Base-by-base conservation (phyloP, 345 rosid species). In the Ricinus communis region DNA sequence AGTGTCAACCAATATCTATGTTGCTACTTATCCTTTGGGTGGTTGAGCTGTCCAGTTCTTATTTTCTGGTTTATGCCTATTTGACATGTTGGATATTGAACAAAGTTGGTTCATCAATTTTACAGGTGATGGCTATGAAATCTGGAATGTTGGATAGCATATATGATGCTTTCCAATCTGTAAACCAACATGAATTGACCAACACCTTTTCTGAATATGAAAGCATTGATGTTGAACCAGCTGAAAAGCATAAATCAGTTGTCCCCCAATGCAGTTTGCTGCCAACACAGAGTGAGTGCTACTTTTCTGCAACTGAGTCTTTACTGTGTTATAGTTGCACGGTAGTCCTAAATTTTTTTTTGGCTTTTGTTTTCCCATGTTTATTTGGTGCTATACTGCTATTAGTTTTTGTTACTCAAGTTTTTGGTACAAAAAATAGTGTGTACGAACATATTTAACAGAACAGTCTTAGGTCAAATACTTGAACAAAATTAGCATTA, bases 111-210 rank as follows among this genome's bases (percentile, higher is more conserved):
- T 18, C 27, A 53, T 57, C 7, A 21, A 60, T 75, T 64, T 79
- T 81, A 53, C 81, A 94, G 98, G 93, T 94, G 70, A 70, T 79
- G 65, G 89, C 98, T 66, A 85, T 94, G 65, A 90, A 81, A 86
- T 76, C 55, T 66, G 97, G 95, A 68, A 82, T 85, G 85, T 91
- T 93, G 87, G 96, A 94, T 84, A 94, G 91, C 68, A 83, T 87
- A 57, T 90, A 94, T 81, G 95, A 90, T 82, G 72, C 86, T 79
- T 76, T 89, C 43, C 89, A 87, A 78, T 82, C 56, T 11, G 51
- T 74, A 18, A 78, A 66, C 66, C 85, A 72, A 61, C 62, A 72
- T 66, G 89, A 84, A 67, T 66, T 71, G 55, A 66, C 70, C 68
- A 61, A 62, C 64, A 51, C 66, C 55, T 13, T 1, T 30, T 64